phyloP scores from a whole-genome alignment of 768 basidiomycete genomes.

The Mycena alexandri region DNA sequence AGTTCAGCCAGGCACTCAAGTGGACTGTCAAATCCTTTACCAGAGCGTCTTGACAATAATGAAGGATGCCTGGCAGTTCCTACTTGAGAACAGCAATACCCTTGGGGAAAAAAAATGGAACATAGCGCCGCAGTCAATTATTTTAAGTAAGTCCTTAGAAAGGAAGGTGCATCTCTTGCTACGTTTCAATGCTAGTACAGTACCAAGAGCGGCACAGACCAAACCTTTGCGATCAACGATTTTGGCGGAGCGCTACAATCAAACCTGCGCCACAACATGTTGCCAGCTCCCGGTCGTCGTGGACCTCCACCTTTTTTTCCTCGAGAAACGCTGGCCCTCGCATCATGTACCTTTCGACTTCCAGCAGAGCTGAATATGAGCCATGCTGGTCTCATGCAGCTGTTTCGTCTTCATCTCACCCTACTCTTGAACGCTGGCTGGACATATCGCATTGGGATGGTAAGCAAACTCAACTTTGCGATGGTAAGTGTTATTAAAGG shows the following conservation, averaged over 20 bases:
- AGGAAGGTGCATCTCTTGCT: neutral
- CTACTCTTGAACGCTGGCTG: slow-evolving; percentile 26
- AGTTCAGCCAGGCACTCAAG: slow-evolving; percentile 52
- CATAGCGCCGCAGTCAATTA: slow-evolving; percentile 23
- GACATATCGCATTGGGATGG: slow-evolving; percentile 22
- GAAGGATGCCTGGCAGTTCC: slow-evolving; percentile 24
- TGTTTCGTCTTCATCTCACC: neutral
- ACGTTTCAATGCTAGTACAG: neutral
- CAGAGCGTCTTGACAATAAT: slow-evolving; percentile 3
- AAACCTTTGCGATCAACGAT: slow-evolving; percentile 27
- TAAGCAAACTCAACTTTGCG: slow-evolving; percentile 33
- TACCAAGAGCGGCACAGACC: slow-evolving; percentile 22
- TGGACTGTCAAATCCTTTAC: slow-evolving; percentile 55
- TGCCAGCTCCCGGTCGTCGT: neutral
- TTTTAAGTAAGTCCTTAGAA: slow-evolving; percentile 20
- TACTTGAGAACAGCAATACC: slow-evolving; percentile 23
- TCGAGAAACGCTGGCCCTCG: slow-evolving; percentile 6
- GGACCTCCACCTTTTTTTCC: neutral
- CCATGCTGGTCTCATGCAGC: slow-evolving; percentile 27
- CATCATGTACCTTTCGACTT: slow-evolving; percentile 26
- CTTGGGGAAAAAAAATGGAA: slow-evolving; percentile 20
- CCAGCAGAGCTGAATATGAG: slow-evolving; percentile 18
- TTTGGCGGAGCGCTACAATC: slow-evolving; percentile 22
- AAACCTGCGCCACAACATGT: neutral
- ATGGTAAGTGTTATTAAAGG: neutral